phyloP scores from a whole-genome alignment of 2,329 filamentous ascomycete genomes.

The Corinectria fuckeliana region DNA sequence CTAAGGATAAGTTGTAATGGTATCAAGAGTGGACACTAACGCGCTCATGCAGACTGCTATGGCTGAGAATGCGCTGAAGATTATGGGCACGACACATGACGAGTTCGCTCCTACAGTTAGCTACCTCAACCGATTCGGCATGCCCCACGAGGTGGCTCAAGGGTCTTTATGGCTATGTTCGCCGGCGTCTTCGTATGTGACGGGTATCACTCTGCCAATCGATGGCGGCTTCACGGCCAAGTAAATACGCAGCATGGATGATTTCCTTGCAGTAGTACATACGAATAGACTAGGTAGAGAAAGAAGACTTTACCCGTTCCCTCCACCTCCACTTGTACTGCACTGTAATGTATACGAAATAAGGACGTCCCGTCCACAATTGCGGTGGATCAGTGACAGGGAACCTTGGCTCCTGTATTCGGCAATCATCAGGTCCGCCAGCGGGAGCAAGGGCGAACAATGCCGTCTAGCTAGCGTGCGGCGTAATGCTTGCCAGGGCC shows the following conservation, averaged over 20 bases:
- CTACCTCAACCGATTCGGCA: slow-evolving; percentile 22
- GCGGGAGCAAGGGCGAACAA: too few species aligned
- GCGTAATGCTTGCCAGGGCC: too few species aligned
- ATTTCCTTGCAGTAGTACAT: too few species aligned
- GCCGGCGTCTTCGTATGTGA: slow-evolving; percentile 19
- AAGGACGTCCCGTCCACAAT: too few species aligned
- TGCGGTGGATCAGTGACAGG: too few species aligned
- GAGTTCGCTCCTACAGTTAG: slow-evolving; percentile 25
- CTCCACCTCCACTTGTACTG: too few species aligned
- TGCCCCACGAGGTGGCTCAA: slow-evolving; percentile 24
- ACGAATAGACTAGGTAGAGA: too few species aligned
- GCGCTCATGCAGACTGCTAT: slow-evolving; percentile 17
- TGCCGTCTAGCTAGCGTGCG: too few species aligned
- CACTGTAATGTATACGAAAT: too few species aligned
- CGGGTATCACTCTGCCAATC: slow-evolving; percentile 19
- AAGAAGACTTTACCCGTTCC: too few species aligned
- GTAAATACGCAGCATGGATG: neutral
- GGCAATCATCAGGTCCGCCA: too few species aligned
- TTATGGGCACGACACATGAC: slow-evolving; percentile 29
- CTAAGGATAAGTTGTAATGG: neutral
- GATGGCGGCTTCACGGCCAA: slow-evolving; percentile 22
- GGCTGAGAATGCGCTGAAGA: slow-evolving; percentile 23
- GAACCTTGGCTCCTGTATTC: too few species aligned
- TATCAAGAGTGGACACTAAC: neutral
- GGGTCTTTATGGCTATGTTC: slow-evolving; percentile 23